Conservation (phyloP, 2,329 filamentous ascomycete genomes). For the Phaeosphaeriaceae sp. region DNA sequence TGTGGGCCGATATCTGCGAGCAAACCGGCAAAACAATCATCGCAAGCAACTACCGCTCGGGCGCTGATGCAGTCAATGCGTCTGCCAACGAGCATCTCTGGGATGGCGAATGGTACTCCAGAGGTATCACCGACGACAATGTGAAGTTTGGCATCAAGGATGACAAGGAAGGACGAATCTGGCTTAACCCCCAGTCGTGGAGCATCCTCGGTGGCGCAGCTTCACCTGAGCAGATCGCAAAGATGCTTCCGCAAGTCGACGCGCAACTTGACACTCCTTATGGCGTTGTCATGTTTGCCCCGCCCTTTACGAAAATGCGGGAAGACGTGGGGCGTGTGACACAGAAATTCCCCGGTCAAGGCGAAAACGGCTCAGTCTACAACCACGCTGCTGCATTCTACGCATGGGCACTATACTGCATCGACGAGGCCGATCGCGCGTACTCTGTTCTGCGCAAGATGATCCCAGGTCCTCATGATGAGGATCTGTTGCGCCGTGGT, state of each 20-base stretch:
- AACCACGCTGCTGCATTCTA: conserved; percentile 66
- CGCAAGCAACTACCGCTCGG: conserved; percentile 55
- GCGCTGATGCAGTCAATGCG: conserved; percentile 57
- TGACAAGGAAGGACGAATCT: conserved; percentile 63
- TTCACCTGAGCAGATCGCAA: conserved; percentile 49
- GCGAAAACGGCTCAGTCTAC: conserved; percentile 66
- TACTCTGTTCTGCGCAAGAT: conserved; percentile 61
- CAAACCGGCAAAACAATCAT: conserved; percentile 50
- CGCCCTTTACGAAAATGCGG: conserved; percentile 62
- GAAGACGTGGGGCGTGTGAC: conserved; percentile 66
- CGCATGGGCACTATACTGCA: conserved; percentile 60
- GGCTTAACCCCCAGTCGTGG: conserved; percentile 66
- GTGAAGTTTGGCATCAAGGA: conserved; percentile 60
- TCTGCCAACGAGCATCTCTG: conserved; percentile 62
- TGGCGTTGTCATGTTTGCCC: conserved; percentile 64
- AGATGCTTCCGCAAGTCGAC: conserved; percentile 60
- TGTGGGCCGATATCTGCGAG: conserved; percentile 63
- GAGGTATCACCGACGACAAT: conserved; percentile 64
- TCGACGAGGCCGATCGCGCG: conserved; percentile 59
- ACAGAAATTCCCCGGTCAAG: conserved; percentile 64
- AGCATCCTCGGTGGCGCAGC: conserved; percentile 63
- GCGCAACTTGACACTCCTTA: conserved; percentile 61
- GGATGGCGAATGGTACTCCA: conserved; percentile 64
- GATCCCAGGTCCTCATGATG: conserved; percentile 60
- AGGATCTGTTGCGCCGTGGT: conserved; percentile 60